phyloP scores from a whole-genome alignment of 495 filamentous ascomycete species.

The Aspergillus carlsbadensis region DNA sequence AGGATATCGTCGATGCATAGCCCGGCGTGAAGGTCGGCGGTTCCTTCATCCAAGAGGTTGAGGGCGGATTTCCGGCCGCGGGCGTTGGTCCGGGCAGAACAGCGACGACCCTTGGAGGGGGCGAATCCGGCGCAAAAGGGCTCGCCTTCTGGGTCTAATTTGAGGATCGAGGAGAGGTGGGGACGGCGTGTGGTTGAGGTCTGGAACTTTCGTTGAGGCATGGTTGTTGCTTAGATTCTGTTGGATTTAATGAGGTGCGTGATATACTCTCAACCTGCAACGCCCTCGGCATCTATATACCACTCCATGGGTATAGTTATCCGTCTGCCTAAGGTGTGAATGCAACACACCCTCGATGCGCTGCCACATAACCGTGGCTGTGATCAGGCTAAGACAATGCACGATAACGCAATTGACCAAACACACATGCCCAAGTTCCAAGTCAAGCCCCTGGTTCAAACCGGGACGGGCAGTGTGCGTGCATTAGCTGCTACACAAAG shows the following conservation, averaged over 20 bases:
- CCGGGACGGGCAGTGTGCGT: too few relatives aligned
- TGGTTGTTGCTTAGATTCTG: too few relatives aligned
- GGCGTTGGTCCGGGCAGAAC: conserved; percentile 17
- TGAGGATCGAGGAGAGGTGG: conserved; percentile 25
- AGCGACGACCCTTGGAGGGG: conserved; percentile 20
- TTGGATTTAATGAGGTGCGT: too few relatives aligned
- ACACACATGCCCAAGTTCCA: too few relatives aligned
- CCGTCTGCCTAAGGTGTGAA: not conserved
- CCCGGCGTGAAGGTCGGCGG: conserved; percentile 17
- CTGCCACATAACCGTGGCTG: not conserved
- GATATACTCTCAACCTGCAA: too few relatives aligned
- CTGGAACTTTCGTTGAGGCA: too few relatives aligned
- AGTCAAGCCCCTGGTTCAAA: too few relatives aligned
- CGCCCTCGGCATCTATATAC: too few relatives aligned
- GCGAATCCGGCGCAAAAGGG: conserved; percentile 27
- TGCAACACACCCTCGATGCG: not conserved
- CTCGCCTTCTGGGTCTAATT: conserved; percentile 25
- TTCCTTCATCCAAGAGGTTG: conserved; percentile 22
- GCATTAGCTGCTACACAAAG: too few relatives aligned
- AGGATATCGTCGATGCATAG: conserved; percentile 20
- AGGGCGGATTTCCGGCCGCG: conserved; percentile 17
- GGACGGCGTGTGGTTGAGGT: not conserved
- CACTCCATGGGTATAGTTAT: not conserved
- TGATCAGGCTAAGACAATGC: too few relatives aligned
- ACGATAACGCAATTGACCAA: too few relatives aligned